These are phyloP conservation scores for Bruguiera parviflora DNA, from an alignment of 345 rosid genomes.

Conservation along the genomic window DNA sequence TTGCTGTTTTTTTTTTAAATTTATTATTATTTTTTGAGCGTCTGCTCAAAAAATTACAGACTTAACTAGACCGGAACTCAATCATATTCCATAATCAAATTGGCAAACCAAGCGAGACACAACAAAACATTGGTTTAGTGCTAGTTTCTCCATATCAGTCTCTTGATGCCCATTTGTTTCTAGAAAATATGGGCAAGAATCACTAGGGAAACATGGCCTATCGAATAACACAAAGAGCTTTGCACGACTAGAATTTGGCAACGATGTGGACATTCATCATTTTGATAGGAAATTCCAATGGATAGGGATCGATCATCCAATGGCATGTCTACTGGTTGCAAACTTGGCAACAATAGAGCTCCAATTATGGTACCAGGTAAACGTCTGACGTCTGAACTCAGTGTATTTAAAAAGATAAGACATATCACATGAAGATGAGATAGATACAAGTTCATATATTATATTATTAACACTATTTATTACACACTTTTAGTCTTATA, in stretches of 20 bases:
- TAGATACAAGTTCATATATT: neutral
- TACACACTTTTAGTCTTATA: no score
- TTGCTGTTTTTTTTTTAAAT: no score
- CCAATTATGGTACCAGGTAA: constrained; percentile 24
- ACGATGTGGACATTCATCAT: constrained; percentile 15
- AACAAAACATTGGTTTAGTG: no score
- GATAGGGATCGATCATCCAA: constrained; percentile 30
- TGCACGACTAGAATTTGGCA: constrained; percentile 2
- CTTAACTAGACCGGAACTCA: no score
- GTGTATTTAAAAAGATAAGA: constrained; percentile 13
- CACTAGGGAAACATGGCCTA: constrained; percentile 16
- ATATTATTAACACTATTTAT: neutral
- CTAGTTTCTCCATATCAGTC: constrained; percentile 7
- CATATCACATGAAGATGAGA: neutral
- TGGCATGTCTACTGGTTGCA: constrained; percentile 37
- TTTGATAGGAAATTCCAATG: neutral
- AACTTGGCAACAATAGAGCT: constrained; percentile 26
- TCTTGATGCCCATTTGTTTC: constrained; percentile 18
- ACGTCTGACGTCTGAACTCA: constrained; percentile 17
- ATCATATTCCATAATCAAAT: no score
- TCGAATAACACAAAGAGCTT: constrained; percentile 11
- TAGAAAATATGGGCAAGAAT: constrained; percentile 2
- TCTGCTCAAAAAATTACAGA: neutral
- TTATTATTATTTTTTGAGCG: no score
- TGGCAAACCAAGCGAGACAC: no score